Conservation (phyloP, 2,329 filamentous ascomycete genomes). For the Arthrobotrys iridis region DNA sequence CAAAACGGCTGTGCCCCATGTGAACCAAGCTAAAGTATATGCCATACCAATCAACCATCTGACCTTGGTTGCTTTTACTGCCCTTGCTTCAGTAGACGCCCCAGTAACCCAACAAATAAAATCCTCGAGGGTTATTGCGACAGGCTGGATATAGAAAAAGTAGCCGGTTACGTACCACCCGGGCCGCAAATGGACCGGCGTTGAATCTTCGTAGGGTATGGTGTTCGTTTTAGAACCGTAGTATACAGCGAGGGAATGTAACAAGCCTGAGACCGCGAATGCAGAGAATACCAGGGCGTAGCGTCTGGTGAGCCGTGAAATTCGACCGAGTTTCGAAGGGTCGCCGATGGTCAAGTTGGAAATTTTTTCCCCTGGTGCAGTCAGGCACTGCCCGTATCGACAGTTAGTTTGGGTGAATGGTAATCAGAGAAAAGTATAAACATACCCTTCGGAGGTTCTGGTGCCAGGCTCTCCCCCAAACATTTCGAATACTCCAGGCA, state of each 20-base stretch:
- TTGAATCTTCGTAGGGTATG: slow-evolving; percentile 24
- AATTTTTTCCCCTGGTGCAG: slow-evolving; percentile 6
- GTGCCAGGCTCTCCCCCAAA: slow-evolving; percentile 31
- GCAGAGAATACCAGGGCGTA: slow-evolving; percentile 20
- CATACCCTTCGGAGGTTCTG: slow-evolving; percentile 32
- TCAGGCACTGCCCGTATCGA: neutral
- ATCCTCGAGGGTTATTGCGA: slow-evolving; percentile 16
- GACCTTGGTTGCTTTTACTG: neutral
- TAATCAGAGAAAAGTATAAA: neutral
- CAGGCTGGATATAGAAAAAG: slow-evolving; percentile 21
- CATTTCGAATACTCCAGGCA: slow-evolving; percentile 30
- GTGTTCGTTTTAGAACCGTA: slow-evolving; percentile 5
- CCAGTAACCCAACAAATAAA: slow-evolving; percentile 18
- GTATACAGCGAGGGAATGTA: slow-evolving; percentile 27
- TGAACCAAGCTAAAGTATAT: slow-evolving; percentile 26
- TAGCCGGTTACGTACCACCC: slow-evolving; percentile 25
- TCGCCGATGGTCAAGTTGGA: neutral
- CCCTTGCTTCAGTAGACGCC: neutral
- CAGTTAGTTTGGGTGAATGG: neutral
- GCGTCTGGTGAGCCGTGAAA: slow-evolving; percentile 11
- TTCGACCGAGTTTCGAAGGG: neutral
- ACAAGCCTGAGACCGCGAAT: slow-evolving; percentile 20
- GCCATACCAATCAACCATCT: slow-evolving; percentile 24
- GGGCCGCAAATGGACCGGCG: neutral
- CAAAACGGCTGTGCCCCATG: slow-evolving; percentile 10